Evolutionary conservation across 1,284 basidiomycete species (phyloP), one percentile per base, ranked within the genome.

Genomic region (Cystobasidiaceae sp.): DNA sequence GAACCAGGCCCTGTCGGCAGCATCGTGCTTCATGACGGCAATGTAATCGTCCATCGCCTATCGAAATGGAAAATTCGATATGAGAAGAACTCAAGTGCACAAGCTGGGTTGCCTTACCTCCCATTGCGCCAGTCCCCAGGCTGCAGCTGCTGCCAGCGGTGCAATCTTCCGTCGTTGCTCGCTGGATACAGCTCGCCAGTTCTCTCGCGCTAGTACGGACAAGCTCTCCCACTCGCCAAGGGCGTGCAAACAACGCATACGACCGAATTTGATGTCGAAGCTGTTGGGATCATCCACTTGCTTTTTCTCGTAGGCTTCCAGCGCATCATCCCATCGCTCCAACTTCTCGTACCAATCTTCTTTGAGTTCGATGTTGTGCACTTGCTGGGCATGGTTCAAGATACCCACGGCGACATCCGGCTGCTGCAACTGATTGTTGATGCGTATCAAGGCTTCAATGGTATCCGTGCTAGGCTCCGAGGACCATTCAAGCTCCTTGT

Each of bases 281-380:
- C 85, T 82, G 58, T 84, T 81, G 0, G 87, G 86, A 68, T 90
- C 86, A 11, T 81, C 78, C 64, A 83, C 80, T 1, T 85, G 84
- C 71, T 88, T 88, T 73, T 86, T 85, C 70, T 93, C 88, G 75
- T 97, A 97, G 0, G 89, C 89, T 23, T 80, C 81, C 52, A 98
- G 80, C 0, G 96, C 96, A 71, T 97, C 93, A 74, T 93, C 89
- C 96, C 96, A 99, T 62, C 90, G 82, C 17, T 94, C 93, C 25
- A 99, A 85, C 74, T 96, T 86, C 78, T 98, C 93, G 76, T 93
- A 98, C 94, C 94, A 99, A 75, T 93, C 90, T 72, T 94, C 92
- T 77, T 90, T 88, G 50, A 85, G 86, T 71, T 92, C 89, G 73
- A 82, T 77, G 50, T 77, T 75, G 71, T 79, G 75, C 27, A 79